phyloP scores from a whole-genome alignment of 2,329 filamentous ascomycete species.

The Fusarium sp. region DNA sequence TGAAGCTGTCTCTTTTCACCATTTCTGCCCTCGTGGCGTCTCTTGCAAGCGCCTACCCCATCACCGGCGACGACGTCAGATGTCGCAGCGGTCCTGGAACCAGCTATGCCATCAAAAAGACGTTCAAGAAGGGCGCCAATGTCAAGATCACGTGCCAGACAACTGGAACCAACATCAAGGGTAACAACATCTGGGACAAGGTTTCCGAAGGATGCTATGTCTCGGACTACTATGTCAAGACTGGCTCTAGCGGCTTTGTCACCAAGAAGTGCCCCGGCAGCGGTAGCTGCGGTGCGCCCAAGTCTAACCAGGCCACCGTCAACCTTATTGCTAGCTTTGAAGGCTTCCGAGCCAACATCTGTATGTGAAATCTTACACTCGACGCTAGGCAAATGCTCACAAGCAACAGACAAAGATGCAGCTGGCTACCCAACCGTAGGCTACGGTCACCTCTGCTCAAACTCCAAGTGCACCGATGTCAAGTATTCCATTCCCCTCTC shows the following conservation, averaged over 20 bases:
- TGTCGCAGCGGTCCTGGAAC: conserved; percentile 17
- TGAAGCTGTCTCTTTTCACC: conserved; percentile 8
- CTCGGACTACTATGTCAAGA: conserved; percentile 23
- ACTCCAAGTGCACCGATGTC: conserved; percentile 57
- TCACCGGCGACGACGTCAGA: conserved; percentile 16
- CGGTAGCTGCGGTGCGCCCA: not conserved
- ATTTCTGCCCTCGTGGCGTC: not conserved
- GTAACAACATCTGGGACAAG: conserved; percentile 17
- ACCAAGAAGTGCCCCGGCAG: not conserved
- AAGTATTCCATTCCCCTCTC: conserved; percentile 59
- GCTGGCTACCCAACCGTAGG: conserved; percentile 62
- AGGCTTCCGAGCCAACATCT: conserved; percentile 20
- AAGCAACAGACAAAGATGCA: conserved; percentile 50
- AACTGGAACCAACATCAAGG: conserved; percentile 4
- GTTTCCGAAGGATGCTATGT: conserved; percentile 9
- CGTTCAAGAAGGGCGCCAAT: conserved; percentile 11
- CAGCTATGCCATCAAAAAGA: not conserved
- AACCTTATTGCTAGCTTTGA: conserved; percentile 26
- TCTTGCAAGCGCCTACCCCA: conserved; percentile 4
- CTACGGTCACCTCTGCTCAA: conserved; percentile 62
- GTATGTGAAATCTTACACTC: conserved; percentile 10
- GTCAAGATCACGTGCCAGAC: conserved; percentile 17
- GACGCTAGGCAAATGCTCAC: too few relatives aligned
- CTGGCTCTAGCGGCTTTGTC: not conserved
- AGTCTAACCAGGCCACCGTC: conserved; percentile 26